phyloP scores from a whole-genome alignment of 2,329 filamentous ascomycete genomes.

The Fusarium sublunatum region DNA sequence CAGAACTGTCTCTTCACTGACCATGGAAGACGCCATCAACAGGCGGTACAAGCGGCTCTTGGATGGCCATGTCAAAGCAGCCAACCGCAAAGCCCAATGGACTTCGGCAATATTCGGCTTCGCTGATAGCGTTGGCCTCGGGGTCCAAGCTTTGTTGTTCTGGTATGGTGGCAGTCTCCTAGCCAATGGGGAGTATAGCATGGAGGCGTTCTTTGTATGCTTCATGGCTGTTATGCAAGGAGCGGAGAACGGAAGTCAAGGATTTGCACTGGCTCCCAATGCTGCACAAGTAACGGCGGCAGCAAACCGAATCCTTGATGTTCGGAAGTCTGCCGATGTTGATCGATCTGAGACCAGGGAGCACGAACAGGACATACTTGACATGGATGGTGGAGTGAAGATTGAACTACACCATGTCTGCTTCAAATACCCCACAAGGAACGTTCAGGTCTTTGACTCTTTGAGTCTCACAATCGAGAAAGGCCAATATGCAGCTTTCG shows the following conservation, averaged over 20 bases:
- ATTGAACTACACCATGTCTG: constrained; percentile 67
- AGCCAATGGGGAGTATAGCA: constrained; percentile 48
- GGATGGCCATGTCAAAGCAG: constrained; percentile 49
- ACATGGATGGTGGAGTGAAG: constrained; percentile 61
- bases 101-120: constrained; percentile 51
- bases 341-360: background rate
- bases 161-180: constrained; percentile 57
- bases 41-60: constrained; percentile 52
- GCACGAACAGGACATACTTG: constrained; percentile 45
- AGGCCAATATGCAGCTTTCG: constrained; percentile 76
- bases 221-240: constrained; percentile 65
- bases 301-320: constrained; percentile 48
- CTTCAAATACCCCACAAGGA: constrained; percentile 70
- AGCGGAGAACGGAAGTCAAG: constrained; percentile 54
- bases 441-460: constrained; percentile 66
- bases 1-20: constrained; percentile 70
- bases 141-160: constrained; percentile 64
- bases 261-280: constrained; percentile 30
- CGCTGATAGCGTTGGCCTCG: constrained; percentile 53
- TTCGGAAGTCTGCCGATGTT: constrained; percentile 18
- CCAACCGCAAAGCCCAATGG: constrained; percentile 49
- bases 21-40: constrained; percentile 68
- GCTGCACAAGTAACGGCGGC: constrained; percentile 38
- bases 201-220: constrained; percentile 64
- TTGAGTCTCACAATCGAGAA: constrained; percentile 73